Evolutionary conservation across 306 rosid genomes (phyloP).

Genomic region (Ammopiptanthus mongolicus): DNA sequence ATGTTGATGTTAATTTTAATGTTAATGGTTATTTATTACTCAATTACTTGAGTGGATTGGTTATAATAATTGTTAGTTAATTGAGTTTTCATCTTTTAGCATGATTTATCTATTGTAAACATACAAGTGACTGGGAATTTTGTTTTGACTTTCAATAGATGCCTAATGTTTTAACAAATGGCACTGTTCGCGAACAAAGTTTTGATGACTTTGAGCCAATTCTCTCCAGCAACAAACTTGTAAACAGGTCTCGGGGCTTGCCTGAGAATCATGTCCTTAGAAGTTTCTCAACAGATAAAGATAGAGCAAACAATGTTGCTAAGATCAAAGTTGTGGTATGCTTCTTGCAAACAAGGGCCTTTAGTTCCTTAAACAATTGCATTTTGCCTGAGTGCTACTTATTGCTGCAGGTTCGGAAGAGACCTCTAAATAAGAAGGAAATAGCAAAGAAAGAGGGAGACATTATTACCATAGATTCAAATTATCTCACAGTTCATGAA

Average conservation of each 20-base stretch:
- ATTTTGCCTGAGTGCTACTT: background rate
- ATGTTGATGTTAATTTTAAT: background rate
- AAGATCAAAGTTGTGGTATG: conserved; percentile 90
- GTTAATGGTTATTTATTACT: background rate
- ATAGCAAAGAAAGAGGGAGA: conserved; percentile 76
- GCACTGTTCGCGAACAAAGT: conserved; percentile 34
- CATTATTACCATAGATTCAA: conserved; percentile 58
- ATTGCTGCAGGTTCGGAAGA: conserved; percentile 70
- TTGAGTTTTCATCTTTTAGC: background rate
- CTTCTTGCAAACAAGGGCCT: background rate
- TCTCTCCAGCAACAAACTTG: conserved; percentile 31
- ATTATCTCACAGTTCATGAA: conserved; percentile 76
- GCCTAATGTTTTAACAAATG: conserved; percentile 19
- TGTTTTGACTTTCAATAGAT: conserved; percentile 26
- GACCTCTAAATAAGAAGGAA: conserved; percentile 80
- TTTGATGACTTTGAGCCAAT: conserved; percentile 48
- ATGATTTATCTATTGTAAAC: background rate
- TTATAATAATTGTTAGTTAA: background rate
- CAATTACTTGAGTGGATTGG: background rate
- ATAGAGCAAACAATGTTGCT: conserved; percentile 69
- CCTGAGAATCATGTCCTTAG: conserved; percentile 48
- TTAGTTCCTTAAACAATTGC: conserved; percentile 9
- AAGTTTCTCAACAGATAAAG: conserved; percentile 63
- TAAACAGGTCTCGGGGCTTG: conserved; percentile 44
- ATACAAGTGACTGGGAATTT: conserved; percentile 12